phyloP scores from a whole-genome alignment of 495 filamentous ascomycete genomes.

The Penicillium diatomitis region DNA sequence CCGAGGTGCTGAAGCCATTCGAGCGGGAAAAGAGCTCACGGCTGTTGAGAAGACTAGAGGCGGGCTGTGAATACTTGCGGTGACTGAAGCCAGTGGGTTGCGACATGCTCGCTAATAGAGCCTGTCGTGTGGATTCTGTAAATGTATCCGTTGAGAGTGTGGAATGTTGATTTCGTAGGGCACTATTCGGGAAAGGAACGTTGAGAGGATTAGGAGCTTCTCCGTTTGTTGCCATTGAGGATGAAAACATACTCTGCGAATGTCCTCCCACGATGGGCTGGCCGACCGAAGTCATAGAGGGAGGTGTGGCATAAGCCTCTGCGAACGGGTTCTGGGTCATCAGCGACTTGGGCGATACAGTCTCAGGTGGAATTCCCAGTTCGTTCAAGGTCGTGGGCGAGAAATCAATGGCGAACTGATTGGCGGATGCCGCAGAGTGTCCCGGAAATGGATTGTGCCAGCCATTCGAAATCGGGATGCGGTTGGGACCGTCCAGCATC shows the following conservation, averaged over 20 bases:
- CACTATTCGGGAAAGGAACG: constrained; percentile 43
- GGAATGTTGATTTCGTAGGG: constrained; percentile 52
- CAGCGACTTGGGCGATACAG: constrained; percentile 40
- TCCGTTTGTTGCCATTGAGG: constrained; percentile 47
- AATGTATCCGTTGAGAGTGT: constrained; percentile 69
- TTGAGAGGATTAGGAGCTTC: constrained; percentile 47
- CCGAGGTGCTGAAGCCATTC: constrained; percentile 38
- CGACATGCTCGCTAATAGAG: constrained; percentile 73
- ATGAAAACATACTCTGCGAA: constrained; percentile 49
- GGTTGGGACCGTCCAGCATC: constrained; percentile 78
- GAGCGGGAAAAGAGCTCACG: constrained; percentile 37
- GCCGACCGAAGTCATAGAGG: constrained; percentile 55
- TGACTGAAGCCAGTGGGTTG: constrained; percentile 65
- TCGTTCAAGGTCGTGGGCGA: constrained; percentile 36
- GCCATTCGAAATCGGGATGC: constrained; percentile 44
- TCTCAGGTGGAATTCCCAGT: constrained; percentile 33
- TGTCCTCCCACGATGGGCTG: constrained; percentile 40
- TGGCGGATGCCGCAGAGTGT: constrained; percentile 47
- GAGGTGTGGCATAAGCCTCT: constrained; percentile 45
- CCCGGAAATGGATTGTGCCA: constrained; percentile 61
- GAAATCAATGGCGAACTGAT: constrained; percentile 53
- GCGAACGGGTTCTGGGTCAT: constrained; percentile 38
- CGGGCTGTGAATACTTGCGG: constrained; percentile 70
- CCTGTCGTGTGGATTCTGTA: constrained; percentile 86
- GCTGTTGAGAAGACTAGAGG: constrained; percentile 39